Percentiles rank a stretch among this genome's conserved stretches.
Evolutionary conservation across 441 rosid species (phyloP).

Genomic region (Corymbia calophylla): DNA sequence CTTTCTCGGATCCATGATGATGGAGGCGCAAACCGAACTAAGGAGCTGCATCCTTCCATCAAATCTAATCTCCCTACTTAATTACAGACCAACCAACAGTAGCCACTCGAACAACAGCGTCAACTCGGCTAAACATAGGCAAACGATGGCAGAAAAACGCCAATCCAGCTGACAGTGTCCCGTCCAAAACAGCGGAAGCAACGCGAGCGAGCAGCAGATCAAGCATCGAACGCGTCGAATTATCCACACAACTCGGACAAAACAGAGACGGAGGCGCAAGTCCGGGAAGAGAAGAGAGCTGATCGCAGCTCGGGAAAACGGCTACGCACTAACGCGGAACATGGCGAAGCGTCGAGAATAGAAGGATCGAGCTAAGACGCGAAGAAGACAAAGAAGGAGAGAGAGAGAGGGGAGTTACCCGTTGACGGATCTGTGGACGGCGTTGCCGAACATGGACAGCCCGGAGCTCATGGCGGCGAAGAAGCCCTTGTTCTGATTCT

Average conservation of each 20-base stretch:
- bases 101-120: background rate
- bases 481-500: conserved; percentile 49
- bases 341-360: background rate
- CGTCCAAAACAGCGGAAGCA: background rate
- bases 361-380: background rate
- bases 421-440: conserved; percentile 63
- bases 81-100: background rate
- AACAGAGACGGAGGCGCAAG: background rate
- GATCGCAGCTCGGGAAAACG: background rate
- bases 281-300: background rate
- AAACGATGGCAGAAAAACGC: background rate
- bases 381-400: background rate
- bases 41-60: background rate
- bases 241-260: background rate
- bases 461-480: conserved; percentile 64
- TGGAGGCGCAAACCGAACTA: background rate
- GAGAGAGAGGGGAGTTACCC: conserved; percentile 16
- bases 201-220: background rate
- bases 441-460: conserved; percentile 52
- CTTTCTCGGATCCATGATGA: background rate
- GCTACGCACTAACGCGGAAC: background rate
- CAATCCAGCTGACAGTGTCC: background rate
- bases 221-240: background rate
- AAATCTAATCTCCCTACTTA: background rate
- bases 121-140: background rate